Base-by-base conservation (phyloP, 2,329 filamentous ascomycete species). In the Cryphonectria nitschkei region DNA sequence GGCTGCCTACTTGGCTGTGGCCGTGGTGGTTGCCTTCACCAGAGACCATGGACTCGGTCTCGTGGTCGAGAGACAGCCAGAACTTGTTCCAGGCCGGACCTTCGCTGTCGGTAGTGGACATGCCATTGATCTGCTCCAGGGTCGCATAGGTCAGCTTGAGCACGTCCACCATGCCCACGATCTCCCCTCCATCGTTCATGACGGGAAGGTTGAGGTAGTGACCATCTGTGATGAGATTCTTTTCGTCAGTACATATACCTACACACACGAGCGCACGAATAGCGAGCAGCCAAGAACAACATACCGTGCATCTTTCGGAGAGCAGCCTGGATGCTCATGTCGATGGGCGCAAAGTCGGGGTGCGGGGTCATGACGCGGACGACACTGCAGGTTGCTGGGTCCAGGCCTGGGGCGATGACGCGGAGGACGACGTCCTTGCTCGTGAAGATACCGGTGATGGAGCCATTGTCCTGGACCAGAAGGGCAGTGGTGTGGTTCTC, bases 61-160 rank as follows among this genome's bases (percentile, higher is more conserved):
- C 95, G 76, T 97, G 90, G 80, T 98, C 89, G 76, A 99, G 90
- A 0, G 96, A 98, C 75, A 98, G 86, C 96, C 96, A 99, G 84
- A 99, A 99, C 82, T 98, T 99, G 85, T 98, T 98, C 96, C 96
- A 99, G 8, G 96, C 96, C 6, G 96, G 96, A 0, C 96, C 96
- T 82, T 99, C 96, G 76, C 90, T 94, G 79, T 97, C 95, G 58
- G 89, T 89, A 68, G 91, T 94, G 56, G 89, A 90, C 91, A 99
- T 98, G 71, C 93, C 94, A 84, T 98, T 98, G 82, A 97, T 94
- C 84, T 98, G 95, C 82, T 99, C 96, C 68, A 99, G 88, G 6
- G 96, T 99, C 65, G 96, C 96, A 82, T 99, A 99, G 32, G 96
- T 99, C 78, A 99, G 87, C 84, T 98, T 98, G 73, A 99, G 89